These are phyloP conservation scores for Pyricularia sp. DNA, from an alignment of 2,329 filamentous ascomycete genomes.

Conservation along the genomic window DNA sequence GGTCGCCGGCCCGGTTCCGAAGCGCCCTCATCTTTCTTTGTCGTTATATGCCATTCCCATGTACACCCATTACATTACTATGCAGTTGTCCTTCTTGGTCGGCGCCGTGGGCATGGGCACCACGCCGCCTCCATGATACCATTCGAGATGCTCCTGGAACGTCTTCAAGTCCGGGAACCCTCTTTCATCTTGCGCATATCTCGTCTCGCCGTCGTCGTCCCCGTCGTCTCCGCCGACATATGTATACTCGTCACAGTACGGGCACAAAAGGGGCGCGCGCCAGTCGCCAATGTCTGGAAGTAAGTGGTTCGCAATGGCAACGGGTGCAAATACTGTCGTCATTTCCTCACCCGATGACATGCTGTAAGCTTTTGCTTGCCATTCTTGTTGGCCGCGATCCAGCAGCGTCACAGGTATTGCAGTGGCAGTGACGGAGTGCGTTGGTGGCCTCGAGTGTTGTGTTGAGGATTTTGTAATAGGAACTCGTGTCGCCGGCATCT, in stretches of 20 bases:
- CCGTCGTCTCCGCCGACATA: conserved; percentile 35
- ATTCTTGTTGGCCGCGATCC: conserved; percentile 28
- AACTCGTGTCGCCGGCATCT: conserved; percentile 28
- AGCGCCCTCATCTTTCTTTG: not conserved
- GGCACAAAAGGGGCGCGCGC: conserved; percentile 41
- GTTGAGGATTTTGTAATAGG: conserved; percentile 19
- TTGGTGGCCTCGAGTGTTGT: conserved; percentile 11
- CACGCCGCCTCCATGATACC: conserved; percentile 38
- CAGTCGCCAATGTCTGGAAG: conserved; percentile 40
- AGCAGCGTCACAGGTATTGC: conserved; percentile 3
- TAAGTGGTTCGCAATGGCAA: conserved; percentile 49
- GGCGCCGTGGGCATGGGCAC: conserved; percentile 27
- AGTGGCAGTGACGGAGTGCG: conserved; percentile 7
- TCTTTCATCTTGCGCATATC: conserved; percentile 34
- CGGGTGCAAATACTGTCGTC: conserved; percentile 44
- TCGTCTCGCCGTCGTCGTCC: conserved; percentile 40
- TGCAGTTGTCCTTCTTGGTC: conserved; percentile 28
- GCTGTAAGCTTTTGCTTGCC: conserved; percentile 40
- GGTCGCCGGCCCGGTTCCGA: not conserved
- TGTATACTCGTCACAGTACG: conserved; percentile 46
- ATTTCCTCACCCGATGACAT: conserved; percentile 33
- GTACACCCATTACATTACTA: conserved; percentile 10
- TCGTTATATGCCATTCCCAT: not conserved
- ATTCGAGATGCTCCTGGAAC: conserved; percentile 46
- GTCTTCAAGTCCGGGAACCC: conserved; percentile 38